Conservation (phyloP, 139 green algal genomes). For the Klebsormidium nitens region DNA sequence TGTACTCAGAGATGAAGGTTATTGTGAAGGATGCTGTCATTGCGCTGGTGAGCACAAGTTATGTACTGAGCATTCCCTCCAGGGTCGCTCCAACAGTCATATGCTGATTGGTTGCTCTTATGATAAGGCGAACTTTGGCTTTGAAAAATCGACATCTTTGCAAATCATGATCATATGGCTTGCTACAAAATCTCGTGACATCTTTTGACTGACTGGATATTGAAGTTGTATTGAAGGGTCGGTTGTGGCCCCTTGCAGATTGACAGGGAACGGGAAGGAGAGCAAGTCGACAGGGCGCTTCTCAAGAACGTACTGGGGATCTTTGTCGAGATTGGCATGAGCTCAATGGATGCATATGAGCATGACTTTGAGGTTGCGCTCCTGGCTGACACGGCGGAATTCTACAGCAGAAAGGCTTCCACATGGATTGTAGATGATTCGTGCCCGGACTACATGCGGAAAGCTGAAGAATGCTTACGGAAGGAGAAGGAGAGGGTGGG, state of each 20-base stretch:
- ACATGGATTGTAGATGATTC: slow-evolving; percentile 82
- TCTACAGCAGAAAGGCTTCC: slow-evolving; percentile 75
- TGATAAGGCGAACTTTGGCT: too few species aligned
- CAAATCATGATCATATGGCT: too few species aligned
- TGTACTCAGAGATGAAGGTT: slow-evolving; percentile 41
- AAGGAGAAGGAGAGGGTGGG: slow-evolving; percentile 86
- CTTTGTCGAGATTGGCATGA: slow-evolving; percentile 94
- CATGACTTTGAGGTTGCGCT: slow-evolving; percentile 89
- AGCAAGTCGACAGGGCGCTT: slow-evolving; percentile 80
- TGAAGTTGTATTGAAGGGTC: too few species aligned
- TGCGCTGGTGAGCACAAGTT: slow-evolving; percentile 34
- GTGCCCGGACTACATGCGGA: slow-evolving; percentile 94
- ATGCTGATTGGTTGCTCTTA: too few species aligned
- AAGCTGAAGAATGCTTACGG: slow-evolving; percentile 79
- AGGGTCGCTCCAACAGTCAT: too few species aligned
- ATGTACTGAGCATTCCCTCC: too few species aligned
- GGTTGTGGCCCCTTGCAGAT: slow-evolving; percentile 39
- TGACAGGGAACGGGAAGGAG: slow-evolving; percentile 85
- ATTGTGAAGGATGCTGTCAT: slow-evolving; percentile 48
- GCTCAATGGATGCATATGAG: slow-evolving; percentile 86
- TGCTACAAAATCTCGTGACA: too few species aligned
- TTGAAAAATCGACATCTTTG: too few species aligned
- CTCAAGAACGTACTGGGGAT: slow-evolving; percentile 95
- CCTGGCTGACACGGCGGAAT: slow-evolving; percentile 68
- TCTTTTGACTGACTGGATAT: too few species aligned